Percentiles rank a stretch among this genome's conserved stretches.
These are phyloP conservation scores for Scolecobasidium constrictum DNA, from an alignment of 2,329 filamentous ascomycete genomes.

Conservation along the genomic window DNA sequence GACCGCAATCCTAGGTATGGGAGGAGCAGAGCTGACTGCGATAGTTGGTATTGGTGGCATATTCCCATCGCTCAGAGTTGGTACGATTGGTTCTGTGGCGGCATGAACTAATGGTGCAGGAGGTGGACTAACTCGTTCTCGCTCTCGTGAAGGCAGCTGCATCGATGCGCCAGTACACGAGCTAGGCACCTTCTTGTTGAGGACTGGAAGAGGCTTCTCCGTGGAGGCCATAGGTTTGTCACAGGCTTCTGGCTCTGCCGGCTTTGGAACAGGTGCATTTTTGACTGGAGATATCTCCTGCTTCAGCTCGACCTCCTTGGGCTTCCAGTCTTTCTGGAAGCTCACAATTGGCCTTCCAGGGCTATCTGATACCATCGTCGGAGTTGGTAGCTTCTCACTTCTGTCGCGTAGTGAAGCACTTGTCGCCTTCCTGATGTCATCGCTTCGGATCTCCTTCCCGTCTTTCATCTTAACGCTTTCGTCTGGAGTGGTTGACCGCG, in stretches of 20 bases:
- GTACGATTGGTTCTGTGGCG: neutral
- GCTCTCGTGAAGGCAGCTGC: neutral
- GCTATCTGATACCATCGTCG: conserved; percentile 81
- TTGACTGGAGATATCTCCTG: conserved; percentile 25
- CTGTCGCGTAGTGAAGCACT: conserved; percentile 81
- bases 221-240: neutral
- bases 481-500: conserved; percentile 10
- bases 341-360: conserved; percentile 93
- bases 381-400: conserved; percentile 76
- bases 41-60: neutral
- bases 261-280: neutral
- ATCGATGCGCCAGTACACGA: neutral
- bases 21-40: neutral
- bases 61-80: neutral
- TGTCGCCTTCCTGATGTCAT: conserved; percentile 83
- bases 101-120: neutral
- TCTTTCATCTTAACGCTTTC: conserved; percentile 51
- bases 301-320: conserved; percentile 63
- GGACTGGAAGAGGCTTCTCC: conserved; percentile 2
- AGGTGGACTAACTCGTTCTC: conserved; percentile 1
- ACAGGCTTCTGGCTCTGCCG: neutral
- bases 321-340: conserved; percentile 78
- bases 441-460: conserved; percentile 70
- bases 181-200: neutral
- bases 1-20: conserved; percentile 38